Base-by-base conservation (phyloP, 2,329 filamentous ascomycete genomes). In the Neurospora crassa region DNA sequence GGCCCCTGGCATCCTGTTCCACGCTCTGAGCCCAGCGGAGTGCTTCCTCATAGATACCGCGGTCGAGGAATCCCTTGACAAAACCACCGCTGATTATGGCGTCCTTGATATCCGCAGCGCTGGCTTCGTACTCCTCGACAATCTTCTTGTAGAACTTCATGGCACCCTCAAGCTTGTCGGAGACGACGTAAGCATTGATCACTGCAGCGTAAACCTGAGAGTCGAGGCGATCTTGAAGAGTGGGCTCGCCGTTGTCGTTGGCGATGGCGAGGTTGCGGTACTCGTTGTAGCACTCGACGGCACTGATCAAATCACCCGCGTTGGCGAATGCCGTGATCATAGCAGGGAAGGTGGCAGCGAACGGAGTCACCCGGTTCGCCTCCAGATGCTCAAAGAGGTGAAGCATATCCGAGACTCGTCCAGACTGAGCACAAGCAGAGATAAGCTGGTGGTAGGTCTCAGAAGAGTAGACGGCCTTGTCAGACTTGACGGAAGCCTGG, bases 251-350 rank as follows among this genome's bases (percentile, higher is more conserved):
- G 47, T 87, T 88, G 79, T 97, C 92, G 79, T 96, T 88, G 47
- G 91, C 90, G 69, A 98, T 89, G n/a, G 95, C 94, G 59, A 97
- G 85, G 67, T 89, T 88, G 78, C 93, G 93, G 85, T 98, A 98
- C 81, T 97, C 93, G 74, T 96, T 95, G 82, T 97, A 99, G 81
- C 93, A 94, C 79, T 97, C 94, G 7, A 98, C 92, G 24, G 94
- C 96, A 76, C 92, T 96, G 76, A 90, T 86, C 67, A 98, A 83
- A 79, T 98, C 94, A 68, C 94, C 92, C 12, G 87, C 88, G 59
- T 88, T 87, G 73, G 93, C 93, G 78, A 97, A 98, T 0, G 94
- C 94, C n/a, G 92, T 90, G 79, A 99, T 97, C 92, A 99, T 97
- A 20, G 91, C 88, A 1, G 94, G 92, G 82, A 97, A 98, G 69